phyloP scores from a whole-genome alignment of 768 basidiomycete species.

The Cystobasidium ongulense region DNA sequence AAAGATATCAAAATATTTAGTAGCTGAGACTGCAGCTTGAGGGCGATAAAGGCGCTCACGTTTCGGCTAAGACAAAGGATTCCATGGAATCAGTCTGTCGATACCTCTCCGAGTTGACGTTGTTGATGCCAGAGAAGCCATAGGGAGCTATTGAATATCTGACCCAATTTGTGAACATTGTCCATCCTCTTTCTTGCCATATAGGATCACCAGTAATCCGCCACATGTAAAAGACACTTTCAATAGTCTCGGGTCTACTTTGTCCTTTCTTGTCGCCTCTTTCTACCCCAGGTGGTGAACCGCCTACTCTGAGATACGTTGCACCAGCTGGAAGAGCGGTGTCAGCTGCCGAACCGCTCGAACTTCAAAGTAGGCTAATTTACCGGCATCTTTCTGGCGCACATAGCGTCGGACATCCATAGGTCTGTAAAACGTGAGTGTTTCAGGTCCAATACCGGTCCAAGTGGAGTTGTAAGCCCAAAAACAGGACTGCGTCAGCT shows the following conservation, averaged over 20 bases:
- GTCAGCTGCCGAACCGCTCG: not conserved
- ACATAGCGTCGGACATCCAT: conserved; percentile 30
- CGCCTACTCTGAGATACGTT: not conserved
- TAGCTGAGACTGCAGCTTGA: not conserved
- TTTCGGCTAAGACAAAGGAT: conserved; percentile 37
- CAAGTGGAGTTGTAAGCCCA: conserved; percentile 42
- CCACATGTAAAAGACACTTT: conserved; percentile 46
- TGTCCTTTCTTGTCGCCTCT: conserved; percentile 40
- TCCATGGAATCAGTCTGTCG: conserved; percentile 33
- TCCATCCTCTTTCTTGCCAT: conserved; percentile 44
- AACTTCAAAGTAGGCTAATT: not conserved
- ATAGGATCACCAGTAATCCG: conserved; percentile 47
- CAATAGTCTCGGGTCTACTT: conserved; percentile 48
- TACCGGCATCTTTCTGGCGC: not conserved
- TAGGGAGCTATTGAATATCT: conserved; percentile 18
- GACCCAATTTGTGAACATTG: conserved; percentile 29
- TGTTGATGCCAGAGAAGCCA: conserved; percentile 31
- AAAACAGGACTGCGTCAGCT: conserved; percentile 47
- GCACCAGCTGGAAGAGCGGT: not conserved
- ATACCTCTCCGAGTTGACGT: conserved; percentile 3
- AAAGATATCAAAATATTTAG: not conserved
- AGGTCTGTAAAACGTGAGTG: conserved; percentile 31
- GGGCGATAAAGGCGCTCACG: conserved; percentile 1
- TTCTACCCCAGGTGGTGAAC: not conserved
- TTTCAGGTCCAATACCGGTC: conserved; percentile 18